Evolutionary conservation across 2,329 filamentous ascomycete genomes (phyloP).

Genomic region (Stagonosporopsis chrysanthemi): DNA sequence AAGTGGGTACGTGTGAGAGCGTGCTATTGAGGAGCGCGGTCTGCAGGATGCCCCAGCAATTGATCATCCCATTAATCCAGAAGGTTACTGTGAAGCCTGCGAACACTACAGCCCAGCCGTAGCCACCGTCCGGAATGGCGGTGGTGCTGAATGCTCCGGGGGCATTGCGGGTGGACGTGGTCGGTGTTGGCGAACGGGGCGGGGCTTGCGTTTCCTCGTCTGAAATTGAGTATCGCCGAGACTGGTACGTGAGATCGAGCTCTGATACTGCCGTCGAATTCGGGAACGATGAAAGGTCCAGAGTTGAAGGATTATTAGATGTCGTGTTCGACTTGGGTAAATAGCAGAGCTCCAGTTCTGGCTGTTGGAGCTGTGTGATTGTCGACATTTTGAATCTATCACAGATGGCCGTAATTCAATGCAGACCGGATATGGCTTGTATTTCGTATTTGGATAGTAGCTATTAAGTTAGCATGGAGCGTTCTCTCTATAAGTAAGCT

Average conservation of each 20-base stretch:
- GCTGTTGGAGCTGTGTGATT: slow-evolving; percentile 8
- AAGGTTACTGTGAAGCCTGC: slow-evolving; percentile 61
- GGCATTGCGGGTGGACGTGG: not conserved
- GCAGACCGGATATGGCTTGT: not conserved
- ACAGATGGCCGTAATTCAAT: not conserved
- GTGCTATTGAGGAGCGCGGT: slow-evolving; percentile 60
- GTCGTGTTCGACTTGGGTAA: slow-evolving; percentile 6
- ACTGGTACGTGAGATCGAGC: slow-evolving; percentile 4
- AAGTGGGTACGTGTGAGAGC: slow-evolving; percentile 53
- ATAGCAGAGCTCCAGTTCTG: slow-evolving; percentile 13
- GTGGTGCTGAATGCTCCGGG: slow-evolving; percentile 23
- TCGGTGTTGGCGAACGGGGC: slow-evolving; percentile 6
- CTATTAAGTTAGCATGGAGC: not conserved
- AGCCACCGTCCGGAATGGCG: slow-evolving; percentile 61
- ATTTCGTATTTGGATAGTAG: not conserved
- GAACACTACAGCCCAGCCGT: slow-evolving; percentile 64
- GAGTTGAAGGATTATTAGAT: slow-evolving; percentile 1
- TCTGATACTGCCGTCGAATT: slow-evolving; percentile 6
- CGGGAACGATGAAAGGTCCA: not conserved
- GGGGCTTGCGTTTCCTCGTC: slow-evolving; percentile 13
- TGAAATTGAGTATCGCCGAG: not conserved
- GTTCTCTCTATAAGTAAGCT: not conserved
- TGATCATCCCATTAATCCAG: slow-evolving; percentile 60
- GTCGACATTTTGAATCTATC: slow-evolving; percentile 3
- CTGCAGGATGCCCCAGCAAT: slow-evolving; percentile 69